These are phyloP conservation scores for Cercospora sp. DNA, from an alignment of 2,329 filamentous ascomycete species.

Conservation along the genomic window DNA sequence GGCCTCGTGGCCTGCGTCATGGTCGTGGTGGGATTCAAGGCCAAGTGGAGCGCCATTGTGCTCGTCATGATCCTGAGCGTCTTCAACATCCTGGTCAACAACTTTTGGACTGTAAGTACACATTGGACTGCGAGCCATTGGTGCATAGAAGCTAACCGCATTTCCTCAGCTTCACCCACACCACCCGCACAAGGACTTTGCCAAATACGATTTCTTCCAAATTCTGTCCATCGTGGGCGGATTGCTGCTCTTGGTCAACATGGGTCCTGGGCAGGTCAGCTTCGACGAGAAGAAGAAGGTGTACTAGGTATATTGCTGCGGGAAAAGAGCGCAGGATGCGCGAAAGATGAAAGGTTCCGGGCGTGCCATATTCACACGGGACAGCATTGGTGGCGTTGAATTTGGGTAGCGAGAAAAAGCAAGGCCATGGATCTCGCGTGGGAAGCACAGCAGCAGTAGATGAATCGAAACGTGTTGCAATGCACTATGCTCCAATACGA, in stretches of 20 bases:
- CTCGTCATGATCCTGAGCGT: conserved; percentile 92
- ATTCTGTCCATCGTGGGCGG: conserved; percentile 97
- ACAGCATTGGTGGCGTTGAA: background rate
- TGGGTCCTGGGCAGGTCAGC: conserved; percentile 94
- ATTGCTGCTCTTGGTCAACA: conserved; percentile 95
- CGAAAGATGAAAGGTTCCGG: background rate
- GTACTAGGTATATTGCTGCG: conserved; percentile 59
- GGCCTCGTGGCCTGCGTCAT: conserved; percentile 93
- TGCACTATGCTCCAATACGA: background rate
- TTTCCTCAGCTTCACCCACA: conserved; percentile 79
- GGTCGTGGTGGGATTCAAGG: conserved; percentile 99
- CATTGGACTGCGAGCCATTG: background rate
- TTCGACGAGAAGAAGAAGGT: conserved; percentile 99
- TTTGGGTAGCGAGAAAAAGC: background rate
- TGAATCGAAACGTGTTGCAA: background rate
- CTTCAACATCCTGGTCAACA: conserved; percentile 97
- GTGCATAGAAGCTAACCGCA: background rate
- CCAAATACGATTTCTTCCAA: conserved; percentile 99
- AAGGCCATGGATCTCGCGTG: background rate
- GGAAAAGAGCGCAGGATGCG: background rate
- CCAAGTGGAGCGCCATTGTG: conserved; percentile 96
- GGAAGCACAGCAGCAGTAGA: background rate
- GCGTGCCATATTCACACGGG: background rate
- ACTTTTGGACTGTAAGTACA: conserved; percentile 96
- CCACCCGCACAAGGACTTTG: conserved; percentile 99